Percentiles rank a stretch among this genome's conserved stretches.
Evolutionary conservation across 805 yeast species (phyloP).

Genomic region (Wickerhamomyces silvicola): DNA sequence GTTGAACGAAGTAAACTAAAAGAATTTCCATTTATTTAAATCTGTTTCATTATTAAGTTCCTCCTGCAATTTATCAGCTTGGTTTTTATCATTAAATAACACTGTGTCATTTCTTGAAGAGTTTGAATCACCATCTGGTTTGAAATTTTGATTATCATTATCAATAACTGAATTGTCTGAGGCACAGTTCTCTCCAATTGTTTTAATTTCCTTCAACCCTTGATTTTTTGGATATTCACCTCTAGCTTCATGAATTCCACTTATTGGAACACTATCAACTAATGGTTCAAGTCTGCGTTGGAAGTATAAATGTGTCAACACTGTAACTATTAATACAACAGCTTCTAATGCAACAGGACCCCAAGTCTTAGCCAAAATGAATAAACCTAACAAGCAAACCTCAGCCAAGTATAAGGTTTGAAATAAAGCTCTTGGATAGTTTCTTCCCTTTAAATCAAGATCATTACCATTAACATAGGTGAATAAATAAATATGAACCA

Average conservation of each 20-base stretch:
- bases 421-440: constrained; percentile 65
- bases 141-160: constrained; percentile 17
- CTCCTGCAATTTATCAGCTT: constrained; percentile 14
- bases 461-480: constrained; percentile 54
- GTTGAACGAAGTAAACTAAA: constrained; percentile 38
- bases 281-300: constrained; percentile 56
- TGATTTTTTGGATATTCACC: constrained; percentile 63
- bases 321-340: constrained; percentile 52
- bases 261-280: constrained; percentile 63
- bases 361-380: constrained; percentile 75
- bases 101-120: constrained; percentile 24
- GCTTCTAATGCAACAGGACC: constrained; percentile 68
- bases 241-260: constrained; percentile 37
- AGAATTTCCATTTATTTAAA: constrained; percentile 30
- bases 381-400: constrained; percentile 61
- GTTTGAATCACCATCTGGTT: constrained; percentile 20
- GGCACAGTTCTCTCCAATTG: constrained; percentile 36
- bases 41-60: constrained; percentile 22
- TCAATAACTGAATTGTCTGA: constrained; percentile 19
- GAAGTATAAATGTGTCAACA: constrained; percentile 49
- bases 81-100: constrained; percentile 23
- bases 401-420: constrained; percentile 71
- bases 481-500: constrained; percentile 58
- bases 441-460: constrained; percentile 62
- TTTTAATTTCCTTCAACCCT: constrained; percentile 52